A percentile compares a stretch with the other conserved stretches of the same genome.
Conservation (phyloP, 805 yeast genomes). For the Priceomyces castillae region DNA sequence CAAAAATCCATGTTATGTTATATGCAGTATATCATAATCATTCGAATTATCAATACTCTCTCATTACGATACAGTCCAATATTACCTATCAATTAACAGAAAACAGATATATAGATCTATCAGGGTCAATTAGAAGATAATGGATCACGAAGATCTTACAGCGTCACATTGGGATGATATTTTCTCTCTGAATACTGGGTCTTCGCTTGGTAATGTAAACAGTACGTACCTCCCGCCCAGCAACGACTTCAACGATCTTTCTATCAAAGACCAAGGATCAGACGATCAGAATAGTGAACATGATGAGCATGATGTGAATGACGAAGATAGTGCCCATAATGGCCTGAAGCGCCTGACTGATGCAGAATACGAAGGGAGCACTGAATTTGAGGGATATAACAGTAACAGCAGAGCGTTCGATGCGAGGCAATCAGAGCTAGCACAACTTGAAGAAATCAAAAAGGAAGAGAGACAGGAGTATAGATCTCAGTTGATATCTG, state of each 20-base stretch:
- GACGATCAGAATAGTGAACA: slow-evolving; percentile 10
- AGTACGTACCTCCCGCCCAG: slow-evolving; percentile 11
- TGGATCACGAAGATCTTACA: slow-evolving; percentile 50
- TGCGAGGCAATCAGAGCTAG: slow-evolving; percentile 11
- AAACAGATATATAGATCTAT: neutral
- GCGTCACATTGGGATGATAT: slow-evolving; percentile 65
- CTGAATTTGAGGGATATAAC: neutral
- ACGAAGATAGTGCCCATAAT: neutral
- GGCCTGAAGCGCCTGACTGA: neutral
- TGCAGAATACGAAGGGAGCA: slow-evolving; percentile 1
- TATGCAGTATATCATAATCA: no score
- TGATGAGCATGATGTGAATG: slow-evolving; percentile 2
- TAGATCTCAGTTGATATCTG: slow-evolving; percentile 35
- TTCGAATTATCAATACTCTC: no score
- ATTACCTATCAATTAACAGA: neutral
- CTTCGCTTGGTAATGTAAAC: slow-evolving; percentile 8
- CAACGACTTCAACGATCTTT: slow-evolving; percentile 18
- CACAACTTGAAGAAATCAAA: slow-evolving; percentile 30
- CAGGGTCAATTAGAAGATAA: slow-evolving; percentile 10
- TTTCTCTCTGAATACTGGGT: slow-evolving; percentile 35
- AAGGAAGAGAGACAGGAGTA: slow-evolving; percentile 33
- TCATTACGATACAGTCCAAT: neutral
- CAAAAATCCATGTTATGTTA: no score
- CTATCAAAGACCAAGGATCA: slow-evolving; percentile 14
- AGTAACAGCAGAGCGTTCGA: neutral